Base-by-base conservation (phyloP, 169 alveolate species). In the Perkinsus marinus region DNA sequence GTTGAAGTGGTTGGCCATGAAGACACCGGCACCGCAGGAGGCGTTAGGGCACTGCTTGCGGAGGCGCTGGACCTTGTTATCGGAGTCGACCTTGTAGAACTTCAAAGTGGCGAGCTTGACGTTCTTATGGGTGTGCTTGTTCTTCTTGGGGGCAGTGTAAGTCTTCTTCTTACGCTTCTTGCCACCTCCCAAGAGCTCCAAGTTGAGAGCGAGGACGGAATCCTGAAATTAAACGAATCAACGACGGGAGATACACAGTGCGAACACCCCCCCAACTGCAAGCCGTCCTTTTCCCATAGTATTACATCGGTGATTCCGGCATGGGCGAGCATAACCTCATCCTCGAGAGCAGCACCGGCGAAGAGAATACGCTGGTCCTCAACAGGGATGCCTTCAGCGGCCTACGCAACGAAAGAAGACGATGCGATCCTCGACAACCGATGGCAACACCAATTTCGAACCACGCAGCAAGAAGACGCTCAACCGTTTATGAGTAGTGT, bases 1-100 rank as follows among this genome's bases (percentile, higher is more conserved):
- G 97, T 98, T 98, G 96, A 95, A 96, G 96, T 99, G 99, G 92
- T 97, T 96, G 38, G 99, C 99, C 99, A 98, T 98, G 97, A 98
- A 99, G 68, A 98, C 98, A 89, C 99, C 99, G 38, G 98, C 96
- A 90, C 99, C 99, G 94, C 99, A 98, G 91, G 96, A 93, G 89
- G 94, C 96, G 46, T 96, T 93, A 46, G 98, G 99, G 95, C 99
- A 98, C 93, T 97, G 99, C 94, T 97, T 98, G 94, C 98, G 97
- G 89, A 97, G 95, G 90, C 98, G 96, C 43, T 98, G 96, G 90
- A 98, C 99, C 95, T 97, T 97, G 95, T 97, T 99, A 68, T 96
- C 98, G 69, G 95, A 96, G 92, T 98, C 99, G 68, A 98, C 99
- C 93, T 97, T 97, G 99, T 98, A 97, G 95, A 95, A 97, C 94